Evolutionary conservation across 345 rosid genomes (phyloP).

Genomic region (Rubroshorea leprosula): DNA sequence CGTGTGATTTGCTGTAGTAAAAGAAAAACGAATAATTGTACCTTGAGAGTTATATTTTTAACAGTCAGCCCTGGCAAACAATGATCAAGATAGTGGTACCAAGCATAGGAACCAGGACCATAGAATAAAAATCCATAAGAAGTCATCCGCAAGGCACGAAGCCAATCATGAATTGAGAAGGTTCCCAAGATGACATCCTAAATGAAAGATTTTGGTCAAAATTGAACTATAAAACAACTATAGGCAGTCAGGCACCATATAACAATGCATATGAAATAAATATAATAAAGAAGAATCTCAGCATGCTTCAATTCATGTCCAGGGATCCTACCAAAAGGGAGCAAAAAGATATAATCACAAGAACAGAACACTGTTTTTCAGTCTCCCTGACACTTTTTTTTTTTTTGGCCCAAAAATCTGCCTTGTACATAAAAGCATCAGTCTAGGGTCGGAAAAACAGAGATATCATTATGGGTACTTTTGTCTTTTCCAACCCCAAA

Average conservation of each 20-base stretch:
- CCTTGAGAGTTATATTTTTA: conserved; percentile 66
- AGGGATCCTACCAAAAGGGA: no score
- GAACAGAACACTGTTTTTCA: no score
- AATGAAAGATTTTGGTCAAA: conserved; percentile 11
- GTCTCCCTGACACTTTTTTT: no score
- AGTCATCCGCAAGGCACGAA: conserved; percentile 81
- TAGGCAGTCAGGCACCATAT: background rate
- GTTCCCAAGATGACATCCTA: conserved; percentile 38
- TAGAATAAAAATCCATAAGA: conserved; percentile 85
- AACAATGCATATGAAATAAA: background rate
- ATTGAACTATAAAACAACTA: conserved; percentile 16
- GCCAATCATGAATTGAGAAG: conserved; percentile 72
- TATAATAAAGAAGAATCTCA: no score
- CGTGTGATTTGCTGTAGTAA: background rate
- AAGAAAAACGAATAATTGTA: conserved; percentile 16
- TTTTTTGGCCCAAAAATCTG: no score
- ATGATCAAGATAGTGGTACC: conserved; percentile 78
- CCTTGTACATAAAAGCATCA: no score
- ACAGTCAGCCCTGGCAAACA: conserved; percentile 66
- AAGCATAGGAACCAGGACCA: conserved; percentile 87
- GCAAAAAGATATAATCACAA: no score
- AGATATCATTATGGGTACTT: no score
- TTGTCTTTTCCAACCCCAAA: no score
- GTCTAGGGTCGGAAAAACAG: no score
- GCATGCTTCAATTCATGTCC: no score